These are phyloP conservation scores for Suillus bovinus DNA, from an alignment of 768 basidiomycete genomes.

Conservation along the genomic window DNA sequence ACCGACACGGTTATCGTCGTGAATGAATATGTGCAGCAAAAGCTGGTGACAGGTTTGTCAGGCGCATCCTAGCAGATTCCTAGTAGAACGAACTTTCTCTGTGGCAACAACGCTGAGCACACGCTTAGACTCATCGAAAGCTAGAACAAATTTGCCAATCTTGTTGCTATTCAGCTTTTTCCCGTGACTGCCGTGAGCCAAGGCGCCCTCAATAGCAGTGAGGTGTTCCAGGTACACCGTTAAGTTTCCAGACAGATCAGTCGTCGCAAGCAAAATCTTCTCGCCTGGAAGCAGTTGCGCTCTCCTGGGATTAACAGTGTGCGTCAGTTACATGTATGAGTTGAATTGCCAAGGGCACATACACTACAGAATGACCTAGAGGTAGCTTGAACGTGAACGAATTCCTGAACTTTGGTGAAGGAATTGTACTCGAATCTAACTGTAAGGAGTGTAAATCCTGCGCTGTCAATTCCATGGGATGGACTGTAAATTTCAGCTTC, in stretches of 20 bases:
- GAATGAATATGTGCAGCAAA: slow-evolving; percentile 45
- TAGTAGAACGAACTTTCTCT: slow-evolving; percentile 35
- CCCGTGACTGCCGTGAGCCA: slow-evolving; percentile 23
- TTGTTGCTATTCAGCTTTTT: slow-evolving; percentile 44
- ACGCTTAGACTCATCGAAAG: slow-evolving; percentile 54
- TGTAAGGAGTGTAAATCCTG: slow-evolving; percentile 31
- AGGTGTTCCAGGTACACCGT: slow-evolving; percentile 41
- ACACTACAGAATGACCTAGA: slow-evolving; percentile 19
- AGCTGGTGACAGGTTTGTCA: slow-evolving; percentile 26
- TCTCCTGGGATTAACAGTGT: slow-evolving; percentile 23
- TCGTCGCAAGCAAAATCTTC: slow-evolving; percentile 43
- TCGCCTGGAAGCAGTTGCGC: slow-evolving; percentile 42
- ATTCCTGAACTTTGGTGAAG: slow-evolving; percentile 23
- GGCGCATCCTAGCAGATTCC: too few species aligned
- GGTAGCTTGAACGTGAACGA: slow-evolving; percentile 20
- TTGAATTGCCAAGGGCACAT: neutral
- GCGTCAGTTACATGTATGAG: neutral
- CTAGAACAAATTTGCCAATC: slow-evolving; percentile 45
- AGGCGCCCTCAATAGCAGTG: slow-evolving; percentile 30
- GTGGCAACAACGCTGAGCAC: slow-evolving; percentile 47
- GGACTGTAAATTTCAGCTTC: slow-evolving; percentile 20
- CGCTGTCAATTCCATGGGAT: slow-evolving; percentile 28
- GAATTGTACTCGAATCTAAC: slow-evolving; percentile 21
- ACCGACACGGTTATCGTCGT: slow-evolving; percentile 43
- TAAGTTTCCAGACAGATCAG: slow-evolving; percentile 35